phyloP scores from a whole-genome alignment of 2,329 filamentous ascomycete genomes.

The Pseudogymnoascus sp. region DNA sequence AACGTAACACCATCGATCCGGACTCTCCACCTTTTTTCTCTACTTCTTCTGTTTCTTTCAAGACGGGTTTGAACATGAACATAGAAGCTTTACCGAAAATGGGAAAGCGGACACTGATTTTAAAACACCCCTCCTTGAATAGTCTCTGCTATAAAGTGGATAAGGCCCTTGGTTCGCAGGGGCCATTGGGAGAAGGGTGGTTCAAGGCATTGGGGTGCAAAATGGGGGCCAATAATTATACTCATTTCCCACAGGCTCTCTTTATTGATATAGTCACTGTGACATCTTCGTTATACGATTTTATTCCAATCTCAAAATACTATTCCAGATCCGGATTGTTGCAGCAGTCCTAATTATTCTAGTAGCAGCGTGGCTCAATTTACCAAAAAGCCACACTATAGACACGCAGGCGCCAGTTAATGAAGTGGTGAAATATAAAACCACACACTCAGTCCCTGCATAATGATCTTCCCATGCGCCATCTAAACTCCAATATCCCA shows the following conservation, averaged over 20 bases:
- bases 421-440: background rate
- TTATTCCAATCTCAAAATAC: slow-evolving; percentile 7
- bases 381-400: background rate
- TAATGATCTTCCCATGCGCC: background rate
- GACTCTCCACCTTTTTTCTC: no score
- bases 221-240: background rate
- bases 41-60: no score
- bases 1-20: no score
- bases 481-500: slow-evolving; percentile 4
- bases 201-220: background rate
- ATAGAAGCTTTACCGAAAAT: no score
- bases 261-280: background rate
- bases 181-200: background rate
- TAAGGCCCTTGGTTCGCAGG: no score
- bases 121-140: no score
- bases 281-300: background rate
- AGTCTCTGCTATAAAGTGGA: no score
- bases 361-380: background rate
- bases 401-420: background rate
- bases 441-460: background rate
- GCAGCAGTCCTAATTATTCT: background rate
- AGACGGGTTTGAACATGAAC: no score
- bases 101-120: no score
- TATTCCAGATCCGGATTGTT: background rate
- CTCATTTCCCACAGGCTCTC: background rate